These are phyloP conservation scores for Stagonosporopsis rhizophila DNA, from an alignment of 2,329 filamentous ascomycete species.

Conservation along the genomic window DNA sequence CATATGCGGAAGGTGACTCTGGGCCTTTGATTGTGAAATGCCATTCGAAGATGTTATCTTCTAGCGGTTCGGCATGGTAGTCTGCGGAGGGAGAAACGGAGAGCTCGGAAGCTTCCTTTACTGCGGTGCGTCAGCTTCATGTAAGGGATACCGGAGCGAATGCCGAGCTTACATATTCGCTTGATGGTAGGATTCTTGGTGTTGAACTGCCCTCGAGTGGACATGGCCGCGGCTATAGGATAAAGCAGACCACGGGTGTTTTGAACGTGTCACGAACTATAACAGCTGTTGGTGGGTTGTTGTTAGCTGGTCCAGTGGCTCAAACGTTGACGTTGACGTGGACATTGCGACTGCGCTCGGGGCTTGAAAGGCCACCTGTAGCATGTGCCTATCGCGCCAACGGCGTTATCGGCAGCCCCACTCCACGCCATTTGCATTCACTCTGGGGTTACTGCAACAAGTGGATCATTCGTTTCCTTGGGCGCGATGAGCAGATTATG, in stretches of 20 bases:
- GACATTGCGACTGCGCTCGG: conserved; percentile 20
- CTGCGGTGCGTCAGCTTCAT: conserved; percentile 53
- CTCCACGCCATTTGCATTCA: conserved; percentile 1
- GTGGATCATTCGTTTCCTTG: background rate
- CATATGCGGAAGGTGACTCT: conserved; percentile 77
- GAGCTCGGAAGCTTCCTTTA: conserved; percentile 91
- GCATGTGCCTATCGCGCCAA: background rate
- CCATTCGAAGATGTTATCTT: conserved; percentile 95
- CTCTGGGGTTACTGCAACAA: background rate
- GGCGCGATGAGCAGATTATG: too few species aligned
- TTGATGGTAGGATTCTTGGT: conserved; percentile 84
- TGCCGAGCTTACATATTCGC: conserved; percentile 70
- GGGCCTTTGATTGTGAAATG: conserved; percentile 97
- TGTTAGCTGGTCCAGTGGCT: conserved; percentile 7
- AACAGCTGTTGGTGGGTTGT: background rate
- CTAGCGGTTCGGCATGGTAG: conserved; percentile 84
- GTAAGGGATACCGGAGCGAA: conserved; percentile 10
- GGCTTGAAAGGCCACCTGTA: conserved; percentile 5
- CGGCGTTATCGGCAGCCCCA: conserved; percentile 10
- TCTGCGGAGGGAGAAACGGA: conserved; percentile 80
- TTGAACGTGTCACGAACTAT: background rate
- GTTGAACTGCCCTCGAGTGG: conserved; percentile 62
- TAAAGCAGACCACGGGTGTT: background rate
- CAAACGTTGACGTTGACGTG: conserved; percentile 29
- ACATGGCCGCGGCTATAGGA: conserved; percentile 37